Conservation (phyloP, 345 rosid genomes). For the Populus nigra region DNA sequence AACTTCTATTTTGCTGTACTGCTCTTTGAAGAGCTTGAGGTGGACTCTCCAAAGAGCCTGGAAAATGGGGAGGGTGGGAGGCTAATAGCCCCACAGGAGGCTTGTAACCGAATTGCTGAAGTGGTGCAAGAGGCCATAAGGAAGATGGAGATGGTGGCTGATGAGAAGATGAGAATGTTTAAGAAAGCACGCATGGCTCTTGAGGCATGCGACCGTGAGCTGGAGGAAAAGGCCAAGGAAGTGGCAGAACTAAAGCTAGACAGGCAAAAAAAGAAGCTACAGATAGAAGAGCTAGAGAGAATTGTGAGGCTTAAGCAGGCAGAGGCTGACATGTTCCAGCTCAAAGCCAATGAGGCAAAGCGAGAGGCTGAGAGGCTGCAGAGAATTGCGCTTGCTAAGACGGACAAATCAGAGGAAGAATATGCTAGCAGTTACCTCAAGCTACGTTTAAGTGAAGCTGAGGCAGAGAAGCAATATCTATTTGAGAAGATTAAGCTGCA, state of each 20-base stretch:
- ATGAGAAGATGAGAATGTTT: conserved; percentile 89
- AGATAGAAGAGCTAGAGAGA: conserved; percentile 87
- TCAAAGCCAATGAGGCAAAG: conserved; percentile 90
- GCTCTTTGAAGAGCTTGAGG: conserved; percentile 60
- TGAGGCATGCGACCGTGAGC: conserved; percentile 80
- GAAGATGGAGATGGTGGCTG: conserved; percentile 98
- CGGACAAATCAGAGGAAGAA: conserved; percentile 92
- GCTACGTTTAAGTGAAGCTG: conserved; percentile 89
- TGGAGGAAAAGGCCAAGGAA: conserved; percentile 93
- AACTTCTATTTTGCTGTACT: not conserved
- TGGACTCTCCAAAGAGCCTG: conserved; percentile 76
- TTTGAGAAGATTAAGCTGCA: conserved; percentile 90
- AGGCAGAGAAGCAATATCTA: conserved; percentile 92
- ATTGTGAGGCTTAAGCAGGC: conserved; percentile 93
- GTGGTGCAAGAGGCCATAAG: conserved; percentile 89
- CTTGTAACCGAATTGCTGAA: conserved; percentile 91
- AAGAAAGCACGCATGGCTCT: conserved; percentile 79
- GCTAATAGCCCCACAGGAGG: conserved; percentile 87
- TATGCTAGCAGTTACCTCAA: conserved; percentile 83
- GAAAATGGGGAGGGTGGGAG: conserved; percentile 82
- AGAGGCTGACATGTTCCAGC: conserved; percentile 98
- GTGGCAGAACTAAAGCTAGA: conserved; percentile 68
- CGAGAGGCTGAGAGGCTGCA: conserved; percentile 85
- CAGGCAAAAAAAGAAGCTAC: conserved; percentile 72
- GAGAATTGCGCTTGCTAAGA: conserved; percentile 83